Conservation (phyloP, 169 alveolate species). For the Cryptosporidium bovis region DNA sequence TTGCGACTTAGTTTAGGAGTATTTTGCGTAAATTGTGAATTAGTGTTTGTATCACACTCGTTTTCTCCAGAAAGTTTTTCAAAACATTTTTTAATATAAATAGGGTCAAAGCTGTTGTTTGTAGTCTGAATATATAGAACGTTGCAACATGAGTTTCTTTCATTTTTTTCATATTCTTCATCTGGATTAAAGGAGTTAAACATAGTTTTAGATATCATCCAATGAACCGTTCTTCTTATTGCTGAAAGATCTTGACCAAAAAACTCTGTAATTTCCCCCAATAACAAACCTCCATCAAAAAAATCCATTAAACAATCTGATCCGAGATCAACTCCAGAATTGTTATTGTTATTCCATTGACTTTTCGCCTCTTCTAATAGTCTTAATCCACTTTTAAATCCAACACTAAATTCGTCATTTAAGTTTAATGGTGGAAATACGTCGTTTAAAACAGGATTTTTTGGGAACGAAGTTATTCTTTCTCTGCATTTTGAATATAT, state of each 20-base stretch:
- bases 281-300: constrained; percentile 64
- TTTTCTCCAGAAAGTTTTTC: constrained; percentile 52
- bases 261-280: constrained; percentile 51
- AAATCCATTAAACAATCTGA: constrained; percentile 35
- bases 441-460: not conserved
- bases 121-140: constrained; percentile 58
- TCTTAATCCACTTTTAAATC: constrained; percentile 28
- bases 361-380: constrained; percentile 19
- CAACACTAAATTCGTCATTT: not conserved
- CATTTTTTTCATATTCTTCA: not conserved
- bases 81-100: constrained; percentile 57
- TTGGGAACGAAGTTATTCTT: constrained; percentile 43
- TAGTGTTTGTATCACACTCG: not conserved
- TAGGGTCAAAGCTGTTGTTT: constrained; percentile 56
- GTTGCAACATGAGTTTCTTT: not conserved
- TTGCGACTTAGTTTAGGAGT: constrained; percentile 32
- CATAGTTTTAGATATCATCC: constrained; percentile 70
- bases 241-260: constrained; percentile 59
- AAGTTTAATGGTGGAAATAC: not conserved
- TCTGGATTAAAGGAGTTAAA: constrained; percentile 1
- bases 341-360: constrained; percentile 23
- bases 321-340: constrained; percentile 26
- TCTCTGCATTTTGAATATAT: constrained; percentile 62
- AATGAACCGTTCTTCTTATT: constrained; percentile 38
- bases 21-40: constrained; percentile 32